A percentile compares a stretch with the other conserved stretches of the same genome.
These are phyloP conservation scores for Boletellus emodensis DNA, from an alignment of 768 basidiomycete species.

Conservation along the genomic window DNA sequence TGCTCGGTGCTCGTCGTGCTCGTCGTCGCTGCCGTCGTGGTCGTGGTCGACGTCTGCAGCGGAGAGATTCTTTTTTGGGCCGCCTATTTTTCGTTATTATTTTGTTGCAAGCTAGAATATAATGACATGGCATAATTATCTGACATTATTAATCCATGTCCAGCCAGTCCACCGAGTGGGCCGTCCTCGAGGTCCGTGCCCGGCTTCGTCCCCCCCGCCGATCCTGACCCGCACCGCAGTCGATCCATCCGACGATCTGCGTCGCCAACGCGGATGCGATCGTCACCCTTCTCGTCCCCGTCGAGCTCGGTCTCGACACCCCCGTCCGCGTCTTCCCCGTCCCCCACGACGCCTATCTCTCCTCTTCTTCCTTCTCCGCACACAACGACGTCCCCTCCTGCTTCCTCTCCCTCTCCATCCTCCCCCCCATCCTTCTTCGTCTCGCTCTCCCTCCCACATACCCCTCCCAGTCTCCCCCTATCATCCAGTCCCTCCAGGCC, in stretches of 20 bases:
- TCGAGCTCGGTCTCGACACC: conserved; percentile 51
- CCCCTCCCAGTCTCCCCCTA: conserved; percentile 51
- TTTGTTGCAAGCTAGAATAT: not conserved
- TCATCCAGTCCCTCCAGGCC: conserved; percentile 50
- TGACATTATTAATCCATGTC: conserved; percentile 8
- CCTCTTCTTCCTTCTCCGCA: not conserved
- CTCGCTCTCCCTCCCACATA: conserved; percentile 52
- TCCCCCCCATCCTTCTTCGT: conserved; percentile 63
- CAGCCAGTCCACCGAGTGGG: conserved; percentile 11
- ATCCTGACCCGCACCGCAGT: conserved; percentile 36
- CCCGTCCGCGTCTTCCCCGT: conserved; percentile 33
- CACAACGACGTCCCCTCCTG: not conserved
- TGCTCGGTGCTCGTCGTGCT: conserved; percentile 15
- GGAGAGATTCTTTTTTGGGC: conserved; percentile 20
- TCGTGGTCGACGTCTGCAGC: conserved; percentile 19
- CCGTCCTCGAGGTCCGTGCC: conserved; percentile 25
- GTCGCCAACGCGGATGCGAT: conserved; percentile 38
- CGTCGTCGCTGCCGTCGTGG: conserved; percentile 16
- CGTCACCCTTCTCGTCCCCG: conserved; percentile 49
- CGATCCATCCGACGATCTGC: conserved; percentile 72
- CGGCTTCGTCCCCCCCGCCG: not conserved
- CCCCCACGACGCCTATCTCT: conserved; percentile 7
- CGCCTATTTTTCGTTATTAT: conserved; percentile 3
- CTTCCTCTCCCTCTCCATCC: conserved; percentile 39
- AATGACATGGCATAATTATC: not conserved